Evolutionary conservation across 1,284 basidiomycete genomes (phyloP).

Genomic region (Cutaneotrichosporon sp.): DNA sequence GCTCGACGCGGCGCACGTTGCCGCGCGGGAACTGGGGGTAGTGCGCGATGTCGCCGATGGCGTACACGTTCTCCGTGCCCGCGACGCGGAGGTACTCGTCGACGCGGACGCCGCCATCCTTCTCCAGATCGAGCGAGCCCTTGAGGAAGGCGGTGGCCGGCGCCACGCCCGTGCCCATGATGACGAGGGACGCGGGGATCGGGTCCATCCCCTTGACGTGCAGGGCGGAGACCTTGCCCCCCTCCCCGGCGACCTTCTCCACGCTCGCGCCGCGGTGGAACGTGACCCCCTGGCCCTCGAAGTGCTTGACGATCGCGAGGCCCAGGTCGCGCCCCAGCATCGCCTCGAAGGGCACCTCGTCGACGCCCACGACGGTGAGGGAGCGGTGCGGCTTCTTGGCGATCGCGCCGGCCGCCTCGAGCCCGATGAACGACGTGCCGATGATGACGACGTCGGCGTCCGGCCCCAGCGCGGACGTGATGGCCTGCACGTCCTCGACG

Average conservation of each 20-base stretch:
- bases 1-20: slow-evolving; percentile 27
- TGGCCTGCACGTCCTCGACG: slow-evolving; percentile 70
- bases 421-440: slow-evolving; percentile 89
- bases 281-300: slow-evolving; percentile 76
- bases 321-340: slow-evolving; percentile 83
- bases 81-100: slow-evolving; percentile 76
- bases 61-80: slow-evolving; percentile 67
- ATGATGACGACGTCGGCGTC: slow-evolving; percentile 81
- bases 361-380: slow-evolving; percentile 76
- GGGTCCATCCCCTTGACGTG: slow-evolving; percentile 68
- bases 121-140: slow-evolving; percentile 64
- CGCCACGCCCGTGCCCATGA: slow-evolving; percentile 86
- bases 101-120: slow-evolving; percentile 77
- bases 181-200: slow-evolving; percentile 73
- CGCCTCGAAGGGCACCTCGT: slow-evolving; percentile 76
- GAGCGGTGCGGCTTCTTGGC: slow-evolving; percentile 69
- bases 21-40: slow-evolving; percentile 65
- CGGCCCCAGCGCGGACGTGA: slow-evolving; percentile 63
- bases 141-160: slow-evolving; percentile 84
- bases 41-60: slow-evolving; percentile 86
- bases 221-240: slow-evolving; percentile 50
- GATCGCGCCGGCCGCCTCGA: slow-evolving; percentile 82
- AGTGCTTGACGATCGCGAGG: slow-evolving; percentile 74
- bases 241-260: slow-evolving; percentile 65
- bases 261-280: slow-evolving; percentile 78